Evolutionary conservation across 2,329 filamentous ascomycete species (phyloP).

Genomic region (Talaromyces amestolkiae): DNA sequence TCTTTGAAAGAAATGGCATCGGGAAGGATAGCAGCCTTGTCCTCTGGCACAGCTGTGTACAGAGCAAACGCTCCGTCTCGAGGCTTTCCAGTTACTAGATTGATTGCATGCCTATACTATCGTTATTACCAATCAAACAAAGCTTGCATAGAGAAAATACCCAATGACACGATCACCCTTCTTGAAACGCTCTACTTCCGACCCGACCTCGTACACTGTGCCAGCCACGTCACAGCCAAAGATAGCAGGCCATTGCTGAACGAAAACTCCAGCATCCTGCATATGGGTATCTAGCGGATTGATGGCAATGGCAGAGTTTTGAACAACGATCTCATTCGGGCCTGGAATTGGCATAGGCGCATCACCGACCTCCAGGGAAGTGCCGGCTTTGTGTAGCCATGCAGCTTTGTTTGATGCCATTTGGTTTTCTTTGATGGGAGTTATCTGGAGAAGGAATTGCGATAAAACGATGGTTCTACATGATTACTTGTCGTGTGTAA

Average conservation of each 20-base stretch:
- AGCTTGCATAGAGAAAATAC: neutral
- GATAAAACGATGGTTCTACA: neutral
- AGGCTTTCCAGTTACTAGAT: conserved; percentile 12
- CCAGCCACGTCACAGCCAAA: conserved; percentile 18
- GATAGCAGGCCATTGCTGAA: conserved; percentile 16
- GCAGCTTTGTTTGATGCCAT: conserved; percentile 20
- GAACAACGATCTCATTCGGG: conserved; percentile 17
- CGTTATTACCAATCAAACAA: neutral
- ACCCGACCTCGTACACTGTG: conserved; percentile 7
- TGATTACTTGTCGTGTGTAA: neutral
- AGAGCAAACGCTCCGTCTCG: conserved; percentile 16
- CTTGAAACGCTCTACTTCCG: conserved; percentile 24
- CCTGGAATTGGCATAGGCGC: conserved; percentile 18
- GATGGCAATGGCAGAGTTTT: conserved; percentile 20
- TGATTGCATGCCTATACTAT: conserved; percentile 10
- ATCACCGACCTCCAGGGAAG: conserved; percentile 14
- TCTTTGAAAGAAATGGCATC: neutral
- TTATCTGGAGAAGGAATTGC: neutral
- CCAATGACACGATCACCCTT: conserved; percentile 31
- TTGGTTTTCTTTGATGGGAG: neutral
- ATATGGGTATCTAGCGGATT: conserved; percentile 21
- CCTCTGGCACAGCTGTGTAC: conserved; percentile 11
- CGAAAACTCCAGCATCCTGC: conserved; percentile 15
- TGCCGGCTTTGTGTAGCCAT: conserved; percentile 18
- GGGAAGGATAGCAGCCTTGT: conserved; percentile 17